Evolutionary conservation across 1,284 basidiomycete species (phyloP).

Genomic region (Trametes polyzona): DNA sequence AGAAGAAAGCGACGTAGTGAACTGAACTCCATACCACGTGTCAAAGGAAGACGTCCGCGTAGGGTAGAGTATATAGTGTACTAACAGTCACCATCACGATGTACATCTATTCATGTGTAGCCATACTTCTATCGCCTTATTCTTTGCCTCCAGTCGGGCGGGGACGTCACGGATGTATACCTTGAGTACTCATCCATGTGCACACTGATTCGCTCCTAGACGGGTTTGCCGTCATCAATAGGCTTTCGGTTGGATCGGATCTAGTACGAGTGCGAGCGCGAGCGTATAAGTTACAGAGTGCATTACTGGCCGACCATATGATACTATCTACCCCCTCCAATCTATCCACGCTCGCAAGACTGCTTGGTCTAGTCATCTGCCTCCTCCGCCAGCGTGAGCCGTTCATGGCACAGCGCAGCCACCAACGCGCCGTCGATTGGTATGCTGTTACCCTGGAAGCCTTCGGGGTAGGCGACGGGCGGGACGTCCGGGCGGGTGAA

Average conservation of each 20-base stretch:
- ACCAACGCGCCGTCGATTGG: constrained; percentile 34
- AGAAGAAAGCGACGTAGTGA: too few species aligned
- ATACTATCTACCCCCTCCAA: background rate
- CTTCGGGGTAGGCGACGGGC: constrained; percentile 45
- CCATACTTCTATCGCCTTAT: too few species aligned
- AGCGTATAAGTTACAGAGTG: constrained; percentile 5
- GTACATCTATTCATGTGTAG: too few species aligned
- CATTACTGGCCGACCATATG: background rate
- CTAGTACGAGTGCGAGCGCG: background rate
- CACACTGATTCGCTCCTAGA: too few species aligned
- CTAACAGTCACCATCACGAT: background rate
- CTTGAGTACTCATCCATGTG: too few species aligned
- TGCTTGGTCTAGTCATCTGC: constrained; percentile 51
- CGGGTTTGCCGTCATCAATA: too few species aligned
- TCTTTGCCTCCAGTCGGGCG: too few species aligned
- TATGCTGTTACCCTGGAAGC: constrained; percentile 22
- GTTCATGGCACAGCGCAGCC: constrained; percentile 42
- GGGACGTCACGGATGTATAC: too few species aligned
- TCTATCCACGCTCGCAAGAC: background rate
- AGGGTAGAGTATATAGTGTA: background rate
- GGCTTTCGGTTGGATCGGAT: background rate
- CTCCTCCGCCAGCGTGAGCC: constrained; percentile 54
- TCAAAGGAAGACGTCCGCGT: too few species aligned
- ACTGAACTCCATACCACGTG: too few species aligned
- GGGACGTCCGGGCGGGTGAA: constrained; percentile 21